Conservation (phyloP, 805 yeast species). For the Debaryomyces castellii region DNA sequence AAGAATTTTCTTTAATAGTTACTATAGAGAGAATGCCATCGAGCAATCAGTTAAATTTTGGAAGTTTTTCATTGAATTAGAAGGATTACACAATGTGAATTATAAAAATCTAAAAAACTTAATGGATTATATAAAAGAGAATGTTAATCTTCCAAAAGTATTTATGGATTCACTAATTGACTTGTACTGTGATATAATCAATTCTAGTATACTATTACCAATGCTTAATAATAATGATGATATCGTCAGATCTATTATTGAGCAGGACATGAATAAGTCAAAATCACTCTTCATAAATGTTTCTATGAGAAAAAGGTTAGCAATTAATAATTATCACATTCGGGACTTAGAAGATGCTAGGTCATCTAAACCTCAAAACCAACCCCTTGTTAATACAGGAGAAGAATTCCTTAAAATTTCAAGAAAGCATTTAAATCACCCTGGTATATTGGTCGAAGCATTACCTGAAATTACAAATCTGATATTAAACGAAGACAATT, state of each 20-base stretch:
- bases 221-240: constrained; percentile 5
- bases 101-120: constrained; percentile 44
- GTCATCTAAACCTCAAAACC: constrained; percentile 3
- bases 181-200: constrained; percentile 16
- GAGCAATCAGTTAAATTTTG: constrained; percentile 51
- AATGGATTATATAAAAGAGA: constrained; percentile 42
- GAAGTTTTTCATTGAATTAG: constrained; percentile 56
- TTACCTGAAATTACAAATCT: constrained; percentile 36
- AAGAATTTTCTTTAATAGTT: constrained; percentile 29
- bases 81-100: constrained; percentile 42
- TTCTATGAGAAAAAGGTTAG: constrained; percentile 21
- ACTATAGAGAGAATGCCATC: constrained; percentile 28
- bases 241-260: constrained; percentile 14
- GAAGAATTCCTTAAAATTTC: constrained; percentile 19
- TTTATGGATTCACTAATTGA: constrained; percentile 39
- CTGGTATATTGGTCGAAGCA: constrained; percentile 33
- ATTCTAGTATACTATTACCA: constrained; percentile 11
- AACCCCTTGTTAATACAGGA: constrained; percentile 9
- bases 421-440: constrained; percentile 28
- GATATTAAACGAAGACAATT: constrained; percentile 15
- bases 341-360: constrained; percentile 13
- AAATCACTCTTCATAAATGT: constrained; percentile 26
- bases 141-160: constrained; percentile 48
- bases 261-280: constrained; percentile 20
- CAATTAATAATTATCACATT: constrained; percentile 17